Evolutionary conservation across 176 grass and related monocot species (phyloP).

Genomic region (Oryza glaberrima): DNA sequence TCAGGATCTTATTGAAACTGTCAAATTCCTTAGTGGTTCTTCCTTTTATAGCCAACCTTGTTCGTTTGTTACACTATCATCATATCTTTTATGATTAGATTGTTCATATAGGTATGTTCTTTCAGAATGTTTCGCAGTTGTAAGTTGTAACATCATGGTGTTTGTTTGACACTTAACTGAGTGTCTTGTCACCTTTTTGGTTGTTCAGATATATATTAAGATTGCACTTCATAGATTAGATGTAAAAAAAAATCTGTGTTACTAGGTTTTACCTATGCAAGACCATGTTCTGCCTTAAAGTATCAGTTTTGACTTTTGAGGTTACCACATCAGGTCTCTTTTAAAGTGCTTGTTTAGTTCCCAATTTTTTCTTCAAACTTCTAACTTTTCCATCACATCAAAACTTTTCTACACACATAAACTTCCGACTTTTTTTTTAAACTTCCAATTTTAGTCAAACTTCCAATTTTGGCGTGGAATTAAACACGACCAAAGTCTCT

Average conservation of each 20-base stretch:
- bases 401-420: too few relatives aligned
- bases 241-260: background rate
- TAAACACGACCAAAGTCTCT: background rate
- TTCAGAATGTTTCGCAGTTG: slow-evolving; percentile 44
- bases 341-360: background rate
- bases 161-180: slow-evolving; percentile 18
- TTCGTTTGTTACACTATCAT: slow-evolving; percentile 42
- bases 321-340: background rate
- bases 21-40: slow-evolving; percentile 36
- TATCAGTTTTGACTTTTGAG: slow-evolving; percentile 2
- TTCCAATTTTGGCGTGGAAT: too few relatives aligned
- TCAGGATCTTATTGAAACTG: slow-evolving; percentile 44
- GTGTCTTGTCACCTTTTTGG: slow-evolving; percentile 11
- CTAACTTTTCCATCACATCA: too few relatives aligned
- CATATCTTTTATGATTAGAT: slow-evolving; percentile 37
- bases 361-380: too few relatives aligned
- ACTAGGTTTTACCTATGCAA: slow-evolving; percentile 4
- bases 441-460: too few relatives aligned
- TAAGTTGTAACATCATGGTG: slow-evolving; percentile 40
- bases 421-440: too few relatives aligned
- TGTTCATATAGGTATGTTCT: slow-evolving; percentile 56
- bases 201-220: slow-evolving; percentile 26
- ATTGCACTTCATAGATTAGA: slow-evolving; percentile 15
- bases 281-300: slow-evolving; percentile 7
- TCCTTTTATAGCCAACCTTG: slow-evolving; percentile 37